Conservation (phyloP, 306 rosid species). For the Corylus americana region DNA sequence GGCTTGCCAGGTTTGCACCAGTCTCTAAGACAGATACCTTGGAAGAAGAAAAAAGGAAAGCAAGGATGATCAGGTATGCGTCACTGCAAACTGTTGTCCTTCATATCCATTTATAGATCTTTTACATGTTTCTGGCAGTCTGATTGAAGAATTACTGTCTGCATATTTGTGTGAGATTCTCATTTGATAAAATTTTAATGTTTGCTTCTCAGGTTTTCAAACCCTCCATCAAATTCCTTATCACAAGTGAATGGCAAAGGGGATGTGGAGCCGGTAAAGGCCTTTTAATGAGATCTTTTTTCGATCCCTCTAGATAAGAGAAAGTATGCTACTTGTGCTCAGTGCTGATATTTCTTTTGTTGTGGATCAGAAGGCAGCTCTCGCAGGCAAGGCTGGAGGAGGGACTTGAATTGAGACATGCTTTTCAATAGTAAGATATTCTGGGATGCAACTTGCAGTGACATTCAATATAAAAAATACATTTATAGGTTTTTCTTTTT, state of each 20-base stretch:
- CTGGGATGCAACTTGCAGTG: constrained; percentile 25
- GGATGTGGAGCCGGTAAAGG: constrained; percentile 59
- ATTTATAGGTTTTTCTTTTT: neutral
- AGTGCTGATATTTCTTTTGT: constrained; percentile 32
- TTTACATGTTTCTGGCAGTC: neutral
- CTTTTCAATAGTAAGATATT: constrained; percentile 46
- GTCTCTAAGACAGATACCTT: constrained; percentile 54
- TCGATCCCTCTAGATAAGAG: no score
- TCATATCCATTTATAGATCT: neutral
- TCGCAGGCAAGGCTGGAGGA: constrained; percentile 68
- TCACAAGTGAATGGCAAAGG: constrained; percentile 58
- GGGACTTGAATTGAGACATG: constrained; percentile 50
- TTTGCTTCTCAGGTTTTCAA: constrained; percentile 59
- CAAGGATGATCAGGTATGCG: constrained; percentile 69
- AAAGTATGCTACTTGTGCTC: neutral
- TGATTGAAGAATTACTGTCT: neutral
- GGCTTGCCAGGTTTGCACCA: constrained; percentile 68
- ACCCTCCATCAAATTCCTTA: constrained; percentile 38
- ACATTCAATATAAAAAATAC: neutral
- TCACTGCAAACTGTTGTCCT: neutral
- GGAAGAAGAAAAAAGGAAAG: constrained; percentile 86
- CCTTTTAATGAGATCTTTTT: neutral
- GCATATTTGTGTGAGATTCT: neutral
- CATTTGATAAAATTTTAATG: neutral
- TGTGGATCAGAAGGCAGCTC: constrained; percentile 49